A percentile compares a stretch with the other conserved stretches of the same genome.
These are phyloP conservation scores for Dissophora globulifera DNA, from an alignment of 192 early-diverging fungal genomes.

Conservation along the genomic window DNA sequence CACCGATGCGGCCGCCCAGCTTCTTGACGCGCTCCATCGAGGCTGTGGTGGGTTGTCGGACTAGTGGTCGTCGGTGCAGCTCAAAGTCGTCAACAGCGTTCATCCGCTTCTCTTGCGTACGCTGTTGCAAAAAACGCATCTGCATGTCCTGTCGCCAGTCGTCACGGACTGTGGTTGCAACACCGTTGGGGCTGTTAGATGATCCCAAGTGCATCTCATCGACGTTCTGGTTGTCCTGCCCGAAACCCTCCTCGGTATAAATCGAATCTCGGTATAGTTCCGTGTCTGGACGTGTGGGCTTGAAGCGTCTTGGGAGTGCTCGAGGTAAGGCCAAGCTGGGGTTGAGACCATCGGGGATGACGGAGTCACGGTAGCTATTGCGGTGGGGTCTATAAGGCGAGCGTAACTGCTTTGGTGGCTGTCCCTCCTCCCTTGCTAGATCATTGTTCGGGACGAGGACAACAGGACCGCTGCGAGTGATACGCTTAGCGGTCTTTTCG, in stretches of 20 bases:
- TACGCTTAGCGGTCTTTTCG: background rate
- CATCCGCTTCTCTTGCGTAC: background rate
- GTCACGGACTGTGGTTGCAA: background rate
- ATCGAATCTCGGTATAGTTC: constrained; percentile 13
- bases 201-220: background rate
- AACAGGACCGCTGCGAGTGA: no score
- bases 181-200: background rate
- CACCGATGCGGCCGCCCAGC: constrained; percentile 3
- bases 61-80: constrained; percentile 1
- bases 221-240: background rate
- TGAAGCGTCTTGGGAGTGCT: constrained; percentile 17
- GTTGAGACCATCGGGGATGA: constrained; percentile 8
- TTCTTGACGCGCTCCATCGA: constrained; percentile 20
- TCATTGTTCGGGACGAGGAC: no score
- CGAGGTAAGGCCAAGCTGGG: constrained; percentile 41
- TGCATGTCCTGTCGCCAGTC: constrained; percentile 3
- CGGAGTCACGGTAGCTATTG: background rate
- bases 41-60: background rate
- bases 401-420: background rate
- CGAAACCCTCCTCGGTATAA: background rate
- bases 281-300: background rate
- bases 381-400: background rate
- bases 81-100: background rate
- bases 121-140: background rate
- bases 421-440: no score